Evolutionary conservation across 2,329 filamentous ascomycete species (phyloP), one percentile per base, ranked within the genome.

Genomic region (Colletotrichum tropicale): DNA sequence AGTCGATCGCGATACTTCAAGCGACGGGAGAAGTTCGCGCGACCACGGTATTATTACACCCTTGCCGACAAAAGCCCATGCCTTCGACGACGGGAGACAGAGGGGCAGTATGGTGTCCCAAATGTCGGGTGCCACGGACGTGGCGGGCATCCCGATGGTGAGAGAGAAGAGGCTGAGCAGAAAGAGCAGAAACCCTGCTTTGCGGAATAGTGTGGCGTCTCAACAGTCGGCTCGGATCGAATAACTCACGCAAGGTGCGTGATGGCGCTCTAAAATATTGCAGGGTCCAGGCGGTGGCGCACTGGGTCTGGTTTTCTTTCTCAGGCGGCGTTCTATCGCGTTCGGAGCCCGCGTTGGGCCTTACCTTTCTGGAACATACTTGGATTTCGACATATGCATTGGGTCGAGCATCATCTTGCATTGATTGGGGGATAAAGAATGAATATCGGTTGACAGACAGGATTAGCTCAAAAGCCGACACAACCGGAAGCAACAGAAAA

Each of bases 191-290:
- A 62, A 73, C 13, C 24, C 34, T 15, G 65, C 43, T 43, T 16
- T 75, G 56, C 38, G 73, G 32, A 75, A 75, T 58, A 75, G 73
- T 70, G 32, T 73, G 18, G 64, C 64, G 16, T 75, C 73, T 21
- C 62, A 73, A 32, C 73, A 60, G 34, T 75, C 73, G 43, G 73
- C 73, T 68, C 70, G 73, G 34, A 73, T 75, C 38, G 73, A 75
- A 36, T 75, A 60, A 26, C 7, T 9, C 26, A 43, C 56, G 36
- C 67, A 62, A 36, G 24, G 66, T 48, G 18, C 30, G 6, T 30
- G 62, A 55, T 62, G 36, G 56, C 26, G 66, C 56, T 34, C 34
- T 21, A n/a, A n/a, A 24, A 8, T 16, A 52, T 24, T 24, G 16
- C 48, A 26, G n/a, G 66, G 34, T 48, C 43, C 67, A 62, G 36